Conservation (phyloP, 441 rosid genomes). For the Melastoma candidum region DNA sequence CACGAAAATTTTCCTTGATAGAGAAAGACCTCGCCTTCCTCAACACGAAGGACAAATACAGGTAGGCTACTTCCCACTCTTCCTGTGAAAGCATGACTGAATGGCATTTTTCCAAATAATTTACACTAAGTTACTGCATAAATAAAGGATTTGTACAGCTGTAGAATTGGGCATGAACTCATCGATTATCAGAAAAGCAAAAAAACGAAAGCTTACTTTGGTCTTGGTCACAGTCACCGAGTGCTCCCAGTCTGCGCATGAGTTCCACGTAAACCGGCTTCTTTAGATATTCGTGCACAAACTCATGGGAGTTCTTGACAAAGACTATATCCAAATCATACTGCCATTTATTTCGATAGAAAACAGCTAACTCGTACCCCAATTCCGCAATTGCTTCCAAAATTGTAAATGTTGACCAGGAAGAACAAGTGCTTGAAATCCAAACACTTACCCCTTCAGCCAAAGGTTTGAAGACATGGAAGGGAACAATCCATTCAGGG, state of each 20-base stretch:
- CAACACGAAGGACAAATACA: slow-evolving; percentile 78
- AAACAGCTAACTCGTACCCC: neutral
- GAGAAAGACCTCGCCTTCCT: slow-evolving; percentile 45
- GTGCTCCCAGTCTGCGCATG: slow-evolving; percentile 89
- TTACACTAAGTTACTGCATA: no score
- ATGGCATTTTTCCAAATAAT: neutral
- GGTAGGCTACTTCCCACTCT: slow-evolving; percentile 91
- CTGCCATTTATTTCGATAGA: slow-evolving; percentile 32
- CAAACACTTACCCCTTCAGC: slow-evolving; percentile 71
- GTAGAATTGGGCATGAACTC: neutral
- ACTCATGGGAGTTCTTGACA: slow-evolving; percentile 89
- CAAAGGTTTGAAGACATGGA: slow-evolving; percentile 74
- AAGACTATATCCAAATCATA: slow-evolving; percentile 78
- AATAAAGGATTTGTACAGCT: no score
- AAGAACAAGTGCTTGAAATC: neutral
- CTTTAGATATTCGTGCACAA: slow-evolving; percentile 77
- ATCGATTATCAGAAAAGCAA: neutral
- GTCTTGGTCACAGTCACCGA: slow-evolving; percentile 93
- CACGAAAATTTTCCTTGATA: neutral
- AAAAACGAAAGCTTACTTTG: slow-evolving; percentile 39
- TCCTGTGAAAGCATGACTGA: slow-evolving; percentile 83
- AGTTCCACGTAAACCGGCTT: slow-evolving; percentile 67
- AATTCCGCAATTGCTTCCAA: neutral
- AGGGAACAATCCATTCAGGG: slow-evolving; percentile 97
- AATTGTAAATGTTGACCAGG: no score